Base-by-base conservation (phyloP, 1,284 basidiomycete species). In the Veloboletus limbatus region DNA sequence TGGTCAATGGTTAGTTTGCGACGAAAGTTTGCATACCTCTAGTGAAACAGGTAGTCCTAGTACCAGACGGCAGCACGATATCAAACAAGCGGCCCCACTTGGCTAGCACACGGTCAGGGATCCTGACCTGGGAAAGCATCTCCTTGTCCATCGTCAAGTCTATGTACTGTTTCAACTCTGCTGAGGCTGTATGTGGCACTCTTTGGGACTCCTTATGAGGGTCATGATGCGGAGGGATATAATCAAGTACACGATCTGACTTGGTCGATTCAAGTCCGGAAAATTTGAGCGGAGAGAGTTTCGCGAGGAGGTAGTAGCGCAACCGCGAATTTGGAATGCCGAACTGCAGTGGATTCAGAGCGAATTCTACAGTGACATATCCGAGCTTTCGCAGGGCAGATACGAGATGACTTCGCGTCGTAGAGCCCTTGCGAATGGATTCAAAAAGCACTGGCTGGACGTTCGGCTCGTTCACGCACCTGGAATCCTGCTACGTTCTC, bases 401-500 rank as follows among this genome's bases (percentile, higher is more conserved):
- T 2, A 82, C 53, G 18, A 88, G 65, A 8, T 74, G 67, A 47
- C 70, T 63, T 30, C 84, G 75, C 4, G 85, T 86, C 26, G 65
- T 76, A 2, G 86, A 90, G 13, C 71, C 70, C 87, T 89, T 58
- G 18, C 32, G n/a, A 30, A 18, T 43, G 24, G 14, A 45, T 45
- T 56, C 40, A 58, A 38, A 17, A 25, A 50, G 42, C 16, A 30
- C 21, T 30, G 25, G 31, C 11, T 11, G 11, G 4, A 4, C 4
- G 6, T n/a, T 10, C 22, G 36, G 27, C 26, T 42, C 28, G 41
- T 39, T 16, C 21, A 66, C 67, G 53, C 59, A 86, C 87, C 79
- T 88, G 84, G 54, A 90, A 90, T 13, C 86, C 86, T 13, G 81
- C 84, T 6, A 90, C 87, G 55, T 90, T 90, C 59, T 90, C 87